Evolutionary conservation across 805 yeast species (phyloP), one percentile per base, ranked within the genome.

Genomic region (Saturnispora zaruensis): DNA sequence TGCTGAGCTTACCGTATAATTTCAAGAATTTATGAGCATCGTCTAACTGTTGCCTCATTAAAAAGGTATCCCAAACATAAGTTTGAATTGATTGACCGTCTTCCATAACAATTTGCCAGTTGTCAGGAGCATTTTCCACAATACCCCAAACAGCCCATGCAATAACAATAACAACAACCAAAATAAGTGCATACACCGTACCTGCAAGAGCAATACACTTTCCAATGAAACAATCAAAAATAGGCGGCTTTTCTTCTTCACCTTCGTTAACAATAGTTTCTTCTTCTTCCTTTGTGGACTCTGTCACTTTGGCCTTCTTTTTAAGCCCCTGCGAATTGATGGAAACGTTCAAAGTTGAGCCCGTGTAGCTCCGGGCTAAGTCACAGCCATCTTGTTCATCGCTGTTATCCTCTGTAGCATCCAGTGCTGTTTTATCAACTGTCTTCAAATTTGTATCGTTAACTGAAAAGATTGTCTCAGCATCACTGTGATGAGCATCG

Each of bases 71-170:
- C 68, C 72, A 69, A 26, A 66, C 51, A 53, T 69, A 69, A 44
- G 67, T 55, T 54, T 68, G 73, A 46, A 69, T 65, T 1, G 72
- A 67, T 49, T 67, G 69, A 20, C 70, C 71, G 55, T 69, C 73
- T 53, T 69, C 70, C 70, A 69, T 69, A 3, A 65, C 65, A 32
- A 69, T 68, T 55, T 69, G 73, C 73, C 73, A 69, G 41, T 56
- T 58, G 43, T 59, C 57, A 2, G 71, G 65, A 3, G 63, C 71
- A n/a, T 55, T 52, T n/a, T 57, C 14, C 11, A 42, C 45, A 16
- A 25, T 42, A 42, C 72, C 51, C 18, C 18, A 28, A 16, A 14
- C 33, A 45, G 24, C 13, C 34, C 26, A 41, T 26, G 21, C 28
- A 14, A 18, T 11, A n/a, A 26, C 6, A n/a, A 24, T 38, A 6